Percentiles rank a stretch among this genome's conserved stretches.
Conservation (phyloP, 352 stramenopile species). For the Albugo candida region DNA sequence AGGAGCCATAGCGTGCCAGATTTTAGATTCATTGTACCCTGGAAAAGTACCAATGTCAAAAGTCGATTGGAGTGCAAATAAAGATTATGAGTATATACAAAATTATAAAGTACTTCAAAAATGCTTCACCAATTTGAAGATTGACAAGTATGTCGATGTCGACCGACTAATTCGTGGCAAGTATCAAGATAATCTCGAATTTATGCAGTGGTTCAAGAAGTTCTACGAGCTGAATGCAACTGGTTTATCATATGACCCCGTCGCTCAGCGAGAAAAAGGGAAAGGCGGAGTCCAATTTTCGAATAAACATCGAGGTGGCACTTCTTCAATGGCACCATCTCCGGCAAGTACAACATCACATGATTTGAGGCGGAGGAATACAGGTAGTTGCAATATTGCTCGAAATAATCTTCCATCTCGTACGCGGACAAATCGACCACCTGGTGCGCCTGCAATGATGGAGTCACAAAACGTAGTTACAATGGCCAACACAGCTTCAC, state of each 20-base stretch:
- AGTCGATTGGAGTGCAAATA: conserved; percentile 95
- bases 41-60: conserved; percentile 91
- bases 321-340: conserved; percentile 9
- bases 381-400: too few species aligned
- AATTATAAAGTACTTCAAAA: conserved; percentile 99
- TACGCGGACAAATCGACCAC: conserved; percentile 1
- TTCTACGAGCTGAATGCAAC: conserved; percentile 84
- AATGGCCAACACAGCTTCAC: conserved; percentile 8
- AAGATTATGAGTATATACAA: conserved; percentile 95
- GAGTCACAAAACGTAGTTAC: conserved; percentile 10
- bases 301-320: conserved; percentile 32
- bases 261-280: conserved; percentile 81
- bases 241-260: conserved; percentile 84
- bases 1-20: conserved; percentile 93
- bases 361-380: too few species aligned
- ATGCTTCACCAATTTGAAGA: conserved; percentile 90
- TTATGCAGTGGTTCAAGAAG: conserved; percentile 97
- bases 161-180: conserved; percentile 95
- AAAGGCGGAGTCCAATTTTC: conserved; percentile 83
- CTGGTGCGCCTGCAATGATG: conserved; percentile 18
- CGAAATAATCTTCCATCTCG: too few species aligned
- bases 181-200: conserved; percentile 99
- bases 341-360: conserved; percentile 6
- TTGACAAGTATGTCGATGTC: conserved; percentile 94
- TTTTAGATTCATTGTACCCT: conserved; percentile 90